Conservation (phyloP, 2,329 filamentous ascomycete species). For the Coleophoma crateriformis region DNA sequence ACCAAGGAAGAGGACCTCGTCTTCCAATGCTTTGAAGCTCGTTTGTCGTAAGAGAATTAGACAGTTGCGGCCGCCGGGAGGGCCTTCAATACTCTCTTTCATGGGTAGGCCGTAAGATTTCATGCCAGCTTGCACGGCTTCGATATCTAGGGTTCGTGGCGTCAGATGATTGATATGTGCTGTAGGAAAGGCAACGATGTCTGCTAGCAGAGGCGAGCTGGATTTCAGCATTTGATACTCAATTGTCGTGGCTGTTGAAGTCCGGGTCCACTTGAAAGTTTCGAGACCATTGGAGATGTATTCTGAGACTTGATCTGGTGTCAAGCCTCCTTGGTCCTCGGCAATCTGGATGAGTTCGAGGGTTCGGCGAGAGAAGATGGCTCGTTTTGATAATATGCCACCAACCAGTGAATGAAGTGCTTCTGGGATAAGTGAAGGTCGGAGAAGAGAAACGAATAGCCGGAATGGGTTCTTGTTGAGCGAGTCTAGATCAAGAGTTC, state of each 20-base stretch:
- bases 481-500: slow-evolving; percentile 29
- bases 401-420: slow-evolving; percentile 26
- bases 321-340: slow-evolving; percentile 27
- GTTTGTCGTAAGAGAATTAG: slow-evolving; percentile 46
- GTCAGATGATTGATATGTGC: slow-evolving; percentile 50
- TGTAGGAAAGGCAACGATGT: slow-evolving; percentile 36
- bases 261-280: slow-evolving; percentile 42
- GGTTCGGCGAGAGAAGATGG: slow-evolving; percentile 35
- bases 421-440: slow-evolving; percentile 34
- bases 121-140: slow-evolving; percentile 38
- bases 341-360: slow-evolving; percentile 29
- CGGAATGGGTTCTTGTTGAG: slow-evolving; percentile 39
- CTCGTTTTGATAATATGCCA: slow-evolving; percentile 28
- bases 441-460: slow-evolving; percentile 34
- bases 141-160: slow-evolving; percentile 43
- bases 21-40: slow-evolving; percentile 46
- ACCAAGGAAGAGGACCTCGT: slow-evolving; percentile 35
- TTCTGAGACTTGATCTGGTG: slow-evolving; percentile 21
- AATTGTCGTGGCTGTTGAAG: slow-evolving; percentile 31
- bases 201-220: slow-evolving; percentile 42
- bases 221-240: slow-evolving; percentile 35
- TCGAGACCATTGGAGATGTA: slow-evolving; percentile 38
- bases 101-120: slow-evolving; percentile 30
- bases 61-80: slow-evolving; percentile 33
- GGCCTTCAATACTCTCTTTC: slow-evolving; percentile 46